These are phyloP conservation scores for Leucoagaricus sp. DNA, from an alignment of 1,284 basidiomycete genomes.

Conservation along the genomic window DNA sequence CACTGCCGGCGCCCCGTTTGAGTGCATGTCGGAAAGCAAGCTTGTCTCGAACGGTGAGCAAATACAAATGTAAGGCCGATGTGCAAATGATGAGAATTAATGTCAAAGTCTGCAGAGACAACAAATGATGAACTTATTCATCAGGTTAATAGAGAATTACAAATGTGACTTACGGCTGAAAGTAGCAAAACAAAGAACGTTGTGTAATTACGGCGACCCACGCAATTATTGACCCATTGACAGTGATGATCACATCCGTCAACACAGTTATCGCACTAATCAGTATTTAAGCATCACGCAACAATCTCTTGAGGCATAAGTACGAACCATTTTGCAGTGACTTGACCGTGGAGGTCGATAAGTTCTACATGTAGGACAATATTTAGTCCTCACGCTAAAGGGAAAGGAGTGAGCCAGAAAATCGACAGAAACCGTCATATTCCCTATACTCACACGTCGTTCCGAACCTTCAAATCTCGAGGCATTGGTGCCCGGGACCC, in stretches of 20 bases:
- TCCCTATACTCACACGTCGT: conserved; percentile 64
- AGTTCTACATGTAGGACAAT: conserved; percentile 86
- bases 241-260: conserved; percentile 92
- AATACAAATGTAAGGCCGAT: conserved; percentile 77
- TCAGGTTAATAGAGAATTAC: too few species aligned
- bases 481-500: conserved; percentile 68
- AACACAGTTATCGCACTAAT: conserved; percentile 91
- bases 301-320: not conserved
- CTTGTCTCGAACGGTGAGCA: conserved; percentile 57
- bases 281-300: not conserved
- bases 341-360: conserved; percentile 91
- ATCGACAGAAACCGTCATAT: conserved; percentile 12
- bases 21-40: conserved; percentile 62
- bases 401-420: conserved; percentile 14
- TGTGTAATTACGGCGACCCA: conserved; percentile 91
- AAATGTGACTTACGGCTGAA: conserved; percentile 66
- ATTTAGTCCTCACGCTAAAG: conserved; percentile 81
- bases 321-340: conserved; percentile 85
- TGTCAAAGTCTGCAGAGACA: conserved; percentile 56
- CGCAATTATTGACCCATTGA: conserved; percentile 93
- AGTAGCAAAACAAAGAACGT: conserved; percentile 83
- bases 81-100: conserved; percentile 79
- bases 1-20: conserved; percentile 67
- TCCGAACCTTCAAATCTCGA: conserved; percentile 78
- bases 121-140: conserved; percentile 4